These are phyloP conservation scores for Hygrophila difformis DNA, from an alignment of 257 asterid species.

Conservation along the genomic window DNA sequence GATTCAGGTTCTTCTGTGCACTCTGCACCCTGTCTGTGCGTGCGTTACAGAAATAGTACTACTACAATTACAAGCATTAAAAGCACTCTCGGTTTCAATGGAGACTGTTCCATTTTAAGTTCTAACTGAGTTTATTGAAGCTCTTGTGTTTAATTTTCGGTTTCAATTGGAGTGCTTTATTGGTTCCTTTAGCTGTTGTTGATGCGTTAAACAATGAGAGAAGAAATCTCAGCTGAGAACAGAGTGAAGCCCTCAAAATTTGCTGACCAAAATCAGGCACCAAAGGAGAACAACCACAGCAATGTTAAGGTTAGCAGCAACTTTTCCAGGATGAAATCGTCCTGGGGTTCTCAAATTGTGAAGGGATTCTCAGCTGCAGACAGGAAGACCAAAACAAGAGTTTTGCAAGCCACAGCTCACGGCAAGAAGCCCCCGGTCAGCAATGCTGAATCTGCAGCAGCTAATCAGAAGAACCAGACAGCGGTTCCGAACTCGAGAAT, in stretches of 20 bases:
- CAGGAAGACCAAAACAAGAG: slow-evolving; percentile 52
- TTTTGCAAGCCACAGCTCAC: slow-evolving; percentile 39
- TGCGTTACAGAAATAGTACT: too few relatives aligned
- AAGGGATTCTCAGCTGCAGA: slow-evolving; percentile 78
- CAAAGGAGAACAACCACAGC: slow-evolving; percentile 25
- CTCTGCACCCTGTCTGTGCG: too few relatives aligned
- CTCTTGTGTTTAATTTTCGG: too few relatives aligned
- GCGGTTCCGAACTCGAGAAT: slow-evolving; percentile 39
- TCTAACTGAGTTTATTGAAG: too few relatives aligned
- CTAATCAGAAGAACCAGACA: slow-evolving; percentile 35
- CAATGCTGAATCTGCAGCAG: slow-evolving; percentile 21
- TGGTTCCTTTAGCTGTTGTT: background rate
- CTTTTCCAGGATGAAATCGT: slow-evolving; percentile 56
- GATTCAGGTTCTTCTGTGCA: too few relatives aligned
- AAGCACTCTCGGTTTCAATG: too few relatives aligned
- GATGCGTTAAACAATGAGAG: slow-evolving; percentile 36
- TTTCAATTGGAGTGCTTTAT: background rate
- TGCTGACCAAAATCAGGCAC: slow-evolving; percentile 57
- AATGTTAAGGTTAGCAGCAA: slow-evolving; percentile 44
- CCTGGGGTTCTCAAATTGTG: slow-evolving; percentile 84
- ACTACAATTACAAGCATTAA: too few relatives aligned
- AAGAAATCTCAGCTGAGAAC: slow-evolving; percentile 43
- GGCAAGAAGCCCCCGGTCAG: slow-evolving; percentile 42
- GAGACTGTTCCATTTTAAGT: too few relatives aligned
- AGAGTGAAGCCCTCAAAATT: slow-evolving; percentile 48